Conservation (phyloP, 1,284 basidiomycete genomes). For the Pseudozyma thailandica region DNA sequence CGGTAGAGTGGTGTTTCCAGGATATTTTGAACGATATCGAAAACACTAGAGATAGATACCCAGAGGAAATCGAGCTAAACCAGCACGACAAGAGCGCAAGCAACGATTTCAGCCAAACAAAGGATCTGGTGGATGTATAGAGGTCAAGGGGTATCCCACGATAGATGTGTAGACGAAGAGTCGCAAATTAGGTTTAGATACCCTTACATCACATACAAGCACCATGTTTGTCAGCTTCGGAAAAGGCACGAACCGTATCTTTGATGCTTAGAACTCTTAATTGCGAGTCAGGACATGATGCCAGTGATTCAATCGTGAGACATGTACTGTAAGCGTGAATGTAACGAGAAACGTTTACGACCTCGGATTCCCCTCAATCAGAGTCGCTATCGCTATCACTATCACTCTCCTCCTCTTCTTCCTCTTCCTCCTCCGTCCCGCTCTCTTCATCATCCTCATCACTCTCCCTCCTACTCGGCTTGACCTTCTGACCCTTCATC, state of each 20-base stretch:
- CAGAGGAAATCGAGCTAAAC: constrained; percentile 36
- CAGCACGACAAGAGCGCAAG: background rate
- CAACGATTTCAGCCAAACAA: no score
- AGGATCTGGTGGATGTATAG: no score
- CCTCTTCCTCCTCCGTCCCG: constrained; percentile 62
- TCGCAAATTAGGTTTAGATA: no score
- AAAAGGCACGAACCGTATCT: no score
- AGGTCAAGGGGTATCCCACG: no score
- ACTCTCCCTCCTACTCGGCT: constrained; percentile 71
- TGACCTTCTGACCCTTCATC: constrained; percentile 91
- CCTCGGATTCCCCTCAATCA: constrained; percentile 5
- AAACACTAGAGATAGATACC: constrained; percentile 37
- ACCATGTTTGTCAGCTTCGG: no score
- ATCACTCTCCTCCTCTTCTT: constrained; percentile 24
- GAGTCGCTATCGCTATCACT: constrained; percentile 38
- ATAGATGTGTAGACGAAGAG: no score
- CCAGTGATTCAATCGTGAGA: background rate
- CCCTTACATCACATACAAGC: no score
- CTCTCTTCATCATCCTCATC: constrained; percentile 70
- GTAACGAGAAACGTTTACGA: no score
- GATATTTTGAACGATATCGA: constrained; percentile 66
- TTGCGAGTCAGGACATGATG: no score
- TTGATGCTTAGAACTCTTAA: no score
- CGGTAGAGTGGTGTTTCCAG: constrained; percentile 73
- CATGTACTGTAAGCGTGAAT: no score